phyloP scores from a whole-genome alignment of 176 grass and related monocot species.

The Juncus effusus region DNA sequence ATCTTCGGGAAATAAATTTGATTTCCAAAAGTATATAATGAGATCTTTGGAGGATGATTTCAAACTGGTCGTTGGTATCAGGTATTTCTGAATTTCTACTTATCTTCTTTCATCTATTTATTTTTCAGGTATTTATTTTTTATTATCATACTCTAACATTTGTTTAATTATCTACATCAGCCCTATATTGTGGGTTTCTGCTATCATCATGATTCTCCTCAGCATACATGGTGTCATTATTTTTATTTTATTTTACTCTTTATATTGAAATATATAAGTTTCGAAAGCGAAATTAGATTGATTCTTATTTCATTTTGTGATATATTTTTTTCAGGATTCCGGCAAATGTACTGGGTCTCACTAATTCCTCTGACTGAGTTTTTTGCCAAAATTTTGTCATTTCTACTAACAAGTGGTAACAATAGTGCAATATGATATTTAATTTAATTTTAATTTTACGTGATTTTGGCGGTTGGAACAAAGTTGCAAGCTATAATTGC shows the following conservation, averaged over 20 bases:
- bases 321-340: conserved; percentile 51
- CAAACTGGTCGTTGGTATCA: conserved; percentile 82
- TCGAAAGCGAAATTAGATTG: background rate
- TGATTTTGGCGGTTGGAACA: conserved; percentile 77
- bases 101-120: too few species aligned
- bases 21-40: conserved; percentile 85
- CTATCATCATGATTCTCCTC: conserved; percentile 64
- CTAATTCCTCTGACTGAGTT: conserved; percentile 64
- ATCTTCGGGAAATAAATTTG: conserved; percentile 61
- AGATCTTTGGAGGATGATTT: conserved; percentile 93
- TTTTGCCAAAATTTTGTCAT: background rate
- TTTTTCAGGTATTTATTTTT: background rate
- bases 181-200: conserved; percentile 61
- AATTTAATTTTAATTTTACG: conserved; percentile 32
- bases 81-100: conserved; percentile 34
- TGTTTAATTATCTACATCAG: conserved; percentile 2
- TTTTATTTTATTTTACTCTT: background rate
- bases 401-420: background rate
- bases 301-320: background rate
- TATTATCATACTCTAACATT: conserved; percentile 19
- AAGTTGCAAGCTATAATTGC: conserved; percentile 89
- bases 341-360: conserved; percentile 66
- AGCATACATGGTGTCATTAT: conserved; percentile 74
- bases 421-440: conserved; percentile 3
- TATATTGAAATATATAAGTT: background rate